Evolutionary conservation across 495 filamentous ascomycete species (phyloP).

Genomic region (Copromyces sp.): DNA sequence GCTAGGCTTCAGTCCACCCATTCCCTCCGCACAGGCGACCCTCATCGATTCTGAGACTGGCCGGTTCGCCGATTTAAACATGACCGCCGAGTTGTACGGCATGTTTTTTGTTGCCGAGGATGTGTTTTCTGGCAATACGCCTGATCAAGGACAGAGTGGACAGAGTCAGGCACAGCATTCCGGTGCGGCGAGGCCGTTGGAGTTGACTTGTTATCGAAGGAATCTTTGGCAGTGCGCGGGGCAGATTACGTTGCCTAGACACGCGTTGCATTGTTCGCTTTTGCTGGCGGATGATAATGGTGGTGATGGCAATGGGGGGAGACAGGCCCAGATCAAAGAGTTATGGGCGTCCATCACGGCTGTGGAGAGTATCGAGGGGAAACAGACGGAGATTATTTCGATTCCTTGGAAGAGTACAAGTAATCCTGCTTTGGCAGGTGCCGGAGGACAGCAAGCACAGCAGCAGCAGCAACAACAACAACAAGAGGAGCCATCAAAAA

Average conservation of each 20-base stretch:
- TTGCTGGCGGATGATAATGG: background rate
- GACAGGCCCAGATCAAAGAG: constrained; percentile 60
- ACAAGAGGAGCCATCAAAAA: constrained; percentile 33
- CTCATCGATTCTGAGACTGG: constrained; percentile 29
- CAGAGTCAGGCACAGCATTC: background rate
- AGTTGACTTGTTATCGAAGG: constrained; percentile 84
- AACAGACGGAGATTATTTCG: constrained; percentile 79
- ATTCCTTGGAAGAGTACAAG: constrained; percentile 81
- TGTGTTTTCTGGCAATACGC: constrained; percentile 37
- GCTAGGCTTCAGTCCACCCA: constrained; percentile 65
- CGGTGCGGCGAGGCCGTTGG: constrained; percentile 39
- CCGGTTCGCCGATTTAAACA: constrained; percentile 42
- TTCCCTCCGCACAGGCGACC: constrained; percentile 47
- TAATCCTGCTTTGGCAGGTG: constrained; percentile 33
- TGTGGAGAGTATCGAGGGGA: constrained; percentile 83
- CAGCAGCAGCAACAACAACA: background rate
- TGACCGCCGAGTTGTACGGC: constrained; percentile 79
- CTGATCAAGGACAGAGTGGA: constrained; percentile 25
- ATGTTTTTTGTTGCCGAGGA: constrained; percentile 92
- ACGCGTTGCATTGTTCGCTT: constrained; percentile 38
- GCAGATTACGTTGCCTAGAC: constrained; percentile 64
- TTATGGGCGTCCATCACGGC: constrained; percentile 74
- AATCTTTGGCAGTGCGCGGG: constrained; percentile 88
- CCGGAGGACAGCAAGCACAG: background rate
- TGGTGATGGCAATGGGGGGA: constrained; percentile 43